phyloP scores from a whole-genome alignment of 75 land plant genomes.

The Azolla pinnata region DNA sequence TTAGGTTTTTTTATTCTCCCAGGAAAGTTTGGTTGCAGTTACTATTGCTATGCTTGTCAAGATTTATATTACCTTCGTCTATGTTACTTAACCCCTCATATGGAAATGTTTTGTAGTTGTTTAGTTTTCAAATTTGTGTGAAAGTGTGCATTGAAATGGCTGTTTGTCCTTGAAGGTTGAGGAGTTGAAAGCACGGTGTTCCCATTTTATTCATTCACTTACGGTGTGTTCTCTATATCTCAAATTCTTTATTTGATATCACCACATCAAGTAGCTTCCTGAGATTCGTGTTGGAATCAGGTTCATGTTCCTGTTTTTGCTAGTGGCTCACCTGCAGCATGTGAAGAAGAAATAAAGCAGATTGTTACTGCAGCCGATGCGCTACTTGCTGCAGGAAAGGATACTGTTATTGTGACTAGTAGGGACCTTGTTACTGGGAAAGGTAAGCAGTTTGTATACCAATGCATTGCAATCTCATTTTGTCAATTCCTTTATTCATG shows the following conservation, averaged over 20 bases:
- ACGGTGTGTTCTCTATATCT: constrained; percentile 37
- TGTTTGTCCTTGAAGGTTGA: constrained; percentile 56
- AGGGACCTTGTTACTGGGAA: constrained; percentile 81
- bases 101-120: too few species aligned
- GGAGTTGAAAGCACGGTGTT: constrained; percentile 52
- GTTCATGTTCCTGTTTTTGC: constrained; percentile 63
- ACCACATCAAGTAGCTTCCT: background rate
- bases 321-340: constrained; percentile 48
- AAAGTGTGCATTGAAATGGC: background rate
- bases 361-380: constrained; percentile 51
- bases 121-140: background rate
- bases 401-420: constrained; percentile 88
- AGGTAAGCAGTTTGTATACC: constrained; percentile 30
- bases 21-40: too few species aligned
- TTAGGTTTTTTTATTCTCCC: too few species aligned
- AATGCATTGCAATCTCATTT: background rate
- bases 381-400: constrained; percentile 52
- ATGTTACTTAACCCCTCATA: too few species aligned
- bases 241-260: background rate
- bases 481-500: background rate
- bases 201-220: constrained; percentile 42
- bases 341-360: constrained; percentile 59
- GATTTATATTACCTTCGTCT: too few species aligned
- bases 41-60: too few species aligned
- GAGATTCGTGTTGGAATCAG: constrained; percentile 16